Percentiles rank a stretch among this genome's conserved stretches.
These are phyloP conservation scores for Grosmannia clavigera DNA, from an alignment of 2,329 filamentous ascomycete genomes.

Conservation along the genomic window DNA sequence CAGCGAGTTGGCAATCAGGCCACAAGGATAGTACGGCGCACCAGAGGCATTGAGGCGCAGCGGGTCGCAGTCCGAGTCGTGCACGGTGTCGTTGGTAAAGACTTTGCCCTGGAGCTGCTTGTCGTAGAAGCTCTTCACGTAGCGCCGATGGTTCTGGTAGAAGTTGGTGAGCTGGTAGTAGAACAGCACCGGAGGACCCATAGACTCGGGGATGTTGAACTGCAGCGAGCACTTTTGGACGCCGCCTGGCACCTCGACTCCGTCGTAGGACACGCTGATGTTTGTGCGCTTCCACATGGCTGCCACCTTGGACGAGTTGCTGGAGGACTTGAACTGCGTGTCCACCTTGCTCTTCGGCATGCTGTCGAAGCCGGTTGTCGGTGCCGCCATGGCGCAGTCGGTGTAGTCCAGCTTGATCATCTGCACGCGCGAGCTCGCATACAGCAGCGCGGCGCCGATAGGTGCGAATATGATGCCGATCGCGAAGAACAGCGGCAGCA, in stretches of 20 bases:
- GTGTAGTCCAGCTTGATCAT: constrained; percentile 89
- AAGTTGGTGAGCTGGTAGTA: constrained; percentile 97
- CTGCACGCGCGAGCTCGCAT: constrained; percentile 76
- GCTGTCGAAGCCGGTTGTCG: constrained; percentile 25
- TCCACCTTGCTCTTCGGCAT: constrained; percentile 49
- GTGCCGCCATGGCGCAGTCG: constrained; percentile 50
- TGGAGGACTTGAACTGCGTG: constrained; percentile 57
- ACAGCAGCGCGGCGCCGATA: constrained; percentile 77
- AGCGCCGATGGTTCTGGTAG: constrained; percentile 96
- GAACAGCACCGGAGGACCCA: constrained; percentile 73
- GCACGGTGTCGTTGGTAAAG: constrained; percentile 47
- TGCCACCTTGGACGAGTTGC: constrained; percentile 20
- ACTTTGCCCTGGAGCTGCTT: constrained; percentile 66
- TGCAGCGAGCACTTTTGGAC: constrained; percentile 52
- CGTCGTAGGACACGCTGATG: constrained; percentile 27
- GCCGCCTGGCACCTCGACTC: constrained; percentile 23
- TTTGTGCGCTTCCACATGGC: constrained; percentile 29
- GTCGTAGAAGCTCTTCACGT: constrained; percentile 78
- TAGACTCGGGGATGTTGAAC: constrained; percentile 67
- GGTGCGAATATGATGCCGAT: constrained; percentile 89
- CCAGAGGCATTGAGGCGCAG: constrained; percentile 40
- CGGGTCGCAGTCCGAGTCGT: constrained; percentile 61
- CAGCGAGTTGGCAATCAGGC: constrained; percentile 87
- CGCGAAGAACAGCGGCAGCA: constrained; percentile 79
- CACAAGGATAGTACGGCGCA: constrained; percentile 84